Evolutionary conservation across 306 rosid genomes (phyloP).

Genomic region (Luffa aegyptiaca): DNA sequence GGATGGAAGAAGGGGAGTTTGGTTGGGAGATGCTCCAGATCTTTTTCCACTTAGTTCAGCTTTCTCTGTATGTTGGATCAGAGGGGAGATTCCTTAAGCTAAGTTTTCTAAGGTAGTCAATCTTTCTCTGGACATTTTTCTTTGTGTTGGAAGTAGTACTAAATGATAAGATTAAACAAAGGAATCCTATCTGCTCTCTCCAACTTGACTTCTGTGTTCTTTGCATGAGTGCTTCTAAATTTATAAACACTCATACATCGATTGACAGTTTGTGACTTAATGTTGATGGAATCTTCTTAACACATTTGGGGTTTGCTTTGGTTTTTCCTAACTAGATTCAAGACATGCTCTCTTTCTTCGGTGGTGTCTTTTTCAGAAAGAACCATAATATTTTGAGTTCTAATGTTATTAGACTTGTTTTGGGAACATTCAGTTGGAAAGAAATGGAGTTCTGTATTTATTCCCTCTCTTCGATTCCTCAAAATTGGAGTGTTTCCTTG

Average conservation of each 20-base stretch:
- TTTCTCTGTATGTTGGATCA: background rate
- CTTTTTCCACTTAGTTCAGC: background rate
- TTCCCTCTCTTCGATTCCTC: background rate
- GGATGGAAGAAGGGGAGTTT: background rate
- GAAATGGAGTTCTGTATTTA: background rate
- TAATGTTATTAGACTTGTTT: background rate
- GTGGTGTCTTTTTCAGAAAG: background rate
- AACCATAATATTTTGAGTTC: background rate
- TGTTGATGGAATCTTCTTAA: background rate
- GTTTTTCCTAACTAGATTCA: background rate
- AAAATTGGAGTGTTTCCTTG: background rate
- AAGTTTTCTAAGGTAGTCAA: background rate
- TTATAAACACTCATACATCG: background rate
- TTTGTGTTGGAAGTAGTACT: background rate
- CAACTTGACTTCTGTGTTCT: background rate
- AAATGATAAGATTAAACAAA: background rate
- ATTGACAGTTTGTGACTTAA: background rate
- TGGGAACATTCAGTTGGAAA: background rate
- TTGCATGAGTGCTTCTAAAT: background rate
- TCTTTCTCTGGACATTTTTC: background rate
- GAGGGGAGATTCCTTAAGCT: background rate
- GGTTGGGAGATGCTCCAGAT: background rate
- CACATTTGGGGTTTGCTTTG: background rate
- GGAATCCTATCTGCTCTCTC: background rate
- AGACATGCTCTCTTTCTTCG: background rate